Percentiles rank a stretch among this genome's conserved stretches.
Conservation (phyloP, 129 eudicot genomes). For the Kitagawia praeruptora region DNA sequence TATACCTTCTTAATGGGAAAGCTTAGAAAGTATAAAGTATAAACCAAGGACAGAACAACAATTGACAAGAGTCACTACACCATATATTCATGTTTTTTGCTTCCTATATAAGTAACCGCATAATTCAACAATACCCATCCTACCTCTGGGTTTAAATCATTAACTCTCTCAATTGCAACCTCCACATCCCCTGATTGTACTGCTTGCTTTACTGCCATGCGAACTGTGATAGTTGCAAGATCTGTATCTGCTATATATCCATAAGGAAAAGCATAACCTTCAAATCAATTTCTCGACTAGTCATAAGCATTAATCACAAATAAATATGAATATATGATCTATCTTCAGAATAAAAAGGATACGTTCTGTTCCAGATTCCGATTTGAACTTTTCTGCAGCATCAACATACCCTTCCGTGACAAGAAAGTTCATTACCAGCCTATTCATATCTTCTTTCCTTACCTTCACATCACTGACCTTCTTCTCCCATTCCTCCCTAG, state of each 20-base stretch:
- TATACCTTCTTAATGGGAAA: background rate
- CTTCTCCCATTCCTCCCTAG: constrained; percentile 94
- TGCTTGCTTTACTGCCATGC: constrained; percentile 98
- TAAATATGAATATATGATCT: too few relatives aligned
- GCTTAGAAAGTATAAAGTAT: background rate
- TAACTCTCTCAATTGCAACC: constrained; percentile 97
- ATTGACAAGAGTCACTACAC: background rate
- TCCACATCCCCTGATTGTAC: constrained; percentile 89
- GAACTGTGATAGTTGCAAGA: constrained; percentile 85
- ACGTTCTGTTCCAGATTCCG: constrained; percentile 92
- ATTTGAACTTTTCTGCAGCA: constrained; percentile 81
- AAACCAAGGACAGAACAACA: background rate
- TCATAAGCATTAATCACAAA: constrained; percentile 1
- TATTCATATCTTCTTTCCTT: constrained; percentile 89
- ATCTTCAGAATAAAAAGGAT: constrained; percentile 34
- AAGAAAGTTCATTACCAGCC: constrained; percentile 92
- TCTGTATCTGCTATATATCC: constrained; percentile 74
- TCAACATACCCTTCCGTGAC: constrained; percentile 97
- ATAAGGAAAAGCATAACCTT: constrained; percentile 38
- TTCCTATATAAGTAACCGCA: background rate
- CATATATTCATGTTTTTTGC: background rate
- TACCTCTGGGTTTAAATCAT: constrained; percentile 97
- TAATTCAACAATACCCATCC: background rate
- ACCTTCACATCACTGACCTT: constrained; percentile 73
- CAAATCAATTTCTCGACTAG: background rate